These are phyloP conservation scores for Colletotrichum tamarilloi DNA, from an alignment of 2,329 filamentous ascomycete genomes.

Conservation along the genomic window DNA sequence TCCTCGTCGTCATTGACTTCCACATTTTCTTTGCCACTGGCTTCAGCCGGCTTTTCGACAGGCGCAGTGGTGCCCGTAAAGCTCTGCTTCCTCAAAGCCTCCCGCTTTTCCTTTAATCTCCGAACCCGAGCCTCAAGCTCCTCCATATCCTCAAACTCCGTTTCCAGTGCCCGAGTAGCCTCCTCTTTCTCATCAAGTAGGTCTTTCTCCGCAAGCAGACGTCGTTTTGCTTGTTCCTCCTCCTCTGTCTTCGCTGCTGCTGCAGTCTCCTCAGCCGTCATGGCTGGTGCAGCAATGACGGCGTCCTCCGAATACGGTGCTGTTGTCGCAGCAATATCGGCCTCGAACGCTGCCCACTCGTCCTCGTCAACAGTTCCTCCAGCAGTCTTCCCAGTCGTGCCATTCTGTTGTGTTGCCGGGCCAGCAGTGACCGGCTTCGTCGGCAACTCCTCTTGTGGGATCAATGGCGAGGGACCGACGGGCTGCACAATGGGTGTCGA, in stretches of 20 bases:
- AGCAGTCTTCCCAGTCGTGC: slow-evolving; percentile 34
- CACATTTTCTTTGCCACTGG: slow-evolving; percentile 43
- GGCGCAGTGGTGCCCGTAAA: slow-evolving; percentile 41
- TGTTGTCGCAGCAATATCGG: slow-evolving; percentile 72
- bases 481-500: slow-evolving; percentile 49
- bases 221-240: slow-evolving; percentile 62
- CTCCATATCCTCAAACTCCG: slow-evolving; percentile 87
- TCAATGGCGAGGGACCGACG: slow-evolving; percentile 50
- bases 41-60: slow-evolving; percentile 30
- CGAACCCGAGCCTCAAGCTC: slow-evolving; percentile 78
- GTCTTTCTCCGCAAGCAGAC: slow-evolving; percentile 65
- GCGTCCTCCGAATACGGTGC: slow-evolving; percentile 57
- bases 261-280: slow-evolving; percentile 72
- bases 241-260: slow-evolving; percentile 62
- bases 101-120: slow-evolving; percentile 76
- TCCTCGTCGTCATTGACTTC: slow-evolving; percentile 44
- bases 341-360: slow-evolving; percentile 89
- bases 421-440: slow-evolving; percentile 18
- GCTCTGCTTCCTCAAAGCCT: slow-evolving; percentile 66
- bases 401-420: slow-evolving; percentile 26
- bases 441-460: slow-evolving; percentile 41
- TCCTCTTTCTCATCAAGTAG: slow-evolving; percentile 79
- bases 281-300: slow-evolving; percentile 75
- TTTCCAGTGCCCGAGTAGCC: slow-evolving; percentile 76
- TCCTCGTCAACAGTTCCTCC: slow-evolving; percentile 69